Evolutionary conservation across 768 basidiomycete species (phyloP).

Genomic region (Lactarius akahatsu): DNA sequence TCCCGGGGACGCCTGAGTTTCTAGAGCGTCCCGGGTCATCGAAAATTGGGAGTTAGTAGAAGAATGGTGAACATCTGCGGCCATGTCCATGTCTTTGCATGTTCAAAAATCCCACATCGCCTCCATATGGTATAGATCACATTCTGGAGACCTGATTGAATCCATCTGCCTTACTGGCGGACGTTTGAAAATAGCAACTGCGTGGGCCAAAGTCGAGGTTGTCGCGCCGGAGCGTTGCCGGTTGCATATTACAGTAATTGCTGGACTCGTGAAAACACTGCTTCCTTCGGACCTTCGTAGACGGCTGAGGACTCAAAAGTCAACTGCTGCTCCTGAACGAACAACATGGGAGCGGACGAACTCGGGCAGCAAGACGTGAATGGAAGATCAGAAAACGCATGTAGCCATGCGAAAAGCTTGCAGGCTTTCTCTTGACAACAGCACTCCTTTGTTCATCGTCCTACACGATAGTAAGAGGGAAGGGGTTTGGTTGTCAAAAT

Average conservation of each 20-base stretch:
- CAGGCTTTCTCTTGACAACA: too few species aligned
- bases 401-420: too few species aligned
- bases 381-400: too few species aligned
- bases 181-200: background rate
- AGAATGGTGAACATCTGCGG: background rate
- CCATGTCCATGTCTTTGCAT: background rate
- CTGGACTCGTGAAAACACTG: too few species aligned
- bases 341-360: too few species aligned
- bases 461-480: conserved; percentile 6
- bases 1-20: background rate
- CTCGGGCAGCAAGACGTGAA: too few species aligned
- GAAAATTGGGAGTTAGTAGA: background rate
- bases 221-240: too few species aligned
- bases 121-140: background rate
- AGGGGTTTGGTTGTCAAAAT: background rate
- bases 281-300: too few species aligned
- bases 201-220: too few species aligned
- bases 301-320: too few species aligned
- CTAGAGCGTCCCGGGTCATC: background rate
- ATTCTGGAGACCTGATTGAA: background rate
- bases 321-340: too few species aligned
- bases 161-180: background rate
- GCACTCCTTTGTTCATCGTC: conserved; percentile 4
- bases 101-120: background rate
- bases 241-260: too few species aligned